Conservation (phyloP, 257 asterid species). For the Thymus quinquecostatus region DNA sequence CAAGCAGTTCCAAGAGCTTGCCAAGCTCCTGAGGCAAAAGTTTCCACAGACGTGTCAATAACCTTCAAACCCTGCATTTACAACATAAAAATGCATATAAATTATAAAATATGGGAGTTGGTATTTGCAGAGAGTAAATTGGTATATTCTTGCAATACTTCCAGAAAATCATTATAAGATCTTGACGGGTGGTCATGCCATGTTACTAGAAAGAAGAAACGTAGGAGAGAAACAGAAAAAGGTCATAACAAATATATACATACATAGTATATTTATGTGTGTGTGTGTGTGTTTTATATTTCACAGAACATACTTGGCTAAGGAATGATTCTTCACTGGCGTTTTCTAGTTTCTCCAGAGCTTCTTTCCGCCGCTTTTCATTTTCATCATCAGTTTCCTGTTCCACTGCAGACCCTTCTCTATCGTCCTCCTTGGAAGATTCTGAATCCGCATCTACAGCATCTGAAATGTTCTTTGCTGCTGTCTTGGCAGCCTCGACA, state of each 20-base stretch:
- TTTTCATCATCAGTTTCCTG: constrained; percentile 72
- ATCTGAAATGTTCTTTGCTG: constrained; percentile 59
- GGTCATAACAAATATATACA: neutral
- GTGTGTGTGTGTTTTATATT: neutral
- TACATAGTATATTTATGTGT: neutral
- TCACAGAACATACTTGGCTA: constrained; percentile 70
- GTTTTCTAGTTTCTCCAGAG: constrained; percentile 81
- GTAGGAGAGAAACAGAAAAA: neutral
- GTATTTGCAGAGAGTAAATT: constrained; percentile 5
- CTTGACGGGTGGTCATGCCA: constrained; percentile 21
- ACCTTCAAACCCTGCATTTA: constrained; percentile 83
- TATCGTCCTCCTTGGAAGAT: constrained; percentile 57
- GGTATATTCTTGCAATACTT: constrained; percentile 3
- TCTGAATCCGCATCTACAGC: constrained; percentile 70
- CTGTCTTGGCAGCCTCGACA: constrained; percentile 77
- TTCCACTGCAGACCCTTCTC: constrained; percentile 51
- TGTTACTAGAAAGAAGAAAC: constrained; percentile 8
- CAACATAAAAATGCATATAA: constrained; percentile 22
- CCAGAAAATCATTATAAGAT: constrained; percentile 7
- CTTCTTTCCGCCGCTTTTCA: constrained; percentile 65
- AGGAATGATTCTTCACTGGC: constrained; percentile 89
- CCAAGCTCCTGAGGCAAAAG: constrained; percentile 97
- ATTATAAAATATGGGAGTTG: neutral
- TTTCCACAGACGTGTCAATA: constrained; percentile 80
- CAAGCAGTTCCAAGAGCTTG: constrained; percentile 91